Evolutionary conservation across 2,329 filamentous ascomycete species (phyloP).

Genomic region (Cladosporium sp.): DNA sequence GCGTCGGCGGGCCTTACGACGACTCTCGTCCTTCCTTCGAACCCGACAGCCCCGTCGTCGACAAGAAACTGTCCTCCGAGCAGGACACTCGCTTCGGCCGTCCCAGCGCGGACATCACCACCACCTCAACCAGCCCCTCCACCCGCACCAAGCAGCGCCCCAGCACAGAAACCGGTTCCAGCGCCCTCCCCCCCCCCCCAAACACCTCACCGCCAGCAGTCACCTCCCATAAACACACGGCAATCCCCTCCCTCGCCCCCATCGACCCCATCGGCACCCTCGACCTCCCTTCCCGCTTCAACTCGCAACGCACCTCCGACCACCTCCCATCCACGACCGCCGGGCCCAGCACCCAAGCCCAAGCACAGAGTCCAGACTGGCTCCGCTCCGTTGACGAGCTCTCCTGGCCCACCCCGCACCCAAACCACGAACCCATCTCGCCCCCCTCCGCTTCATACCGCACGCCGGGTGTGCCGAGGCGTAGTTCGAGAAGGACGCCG

Average conservation of each 20-base stretch:
- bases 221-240: constrained; percentile 15
- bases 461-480: constrained; percentile 22
- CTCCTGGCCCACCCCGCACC: constrained; percentile 17
- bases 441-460: background rate
- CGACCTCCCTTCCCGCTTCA: constrained; percentile 30
- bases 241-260: constrained; percentile 24
- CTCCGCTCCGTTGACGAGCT: constrained; percentile 26
- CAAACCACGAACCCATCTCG: background rate
- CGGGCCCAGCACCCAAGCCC: background rate
- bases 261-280: constrained; percentile 27
- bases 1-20: constrained; percentile 16
- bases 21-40: constrained; percentile 5
- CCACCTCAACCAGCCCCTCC: background rate
- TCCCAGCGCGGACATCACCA: background rate
- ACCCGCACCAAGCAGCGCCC: background rate
- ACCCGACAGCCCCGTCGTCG: constrained; percentile 14
- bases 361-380: constrained; percentile 22
- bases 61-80: background rate
- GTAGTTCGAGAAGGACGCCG: constrained; percentile 22
- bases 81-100: background rate
- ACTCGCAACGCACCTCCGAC: constrained; percentile 18
- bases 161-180: constrained; percentile 1
- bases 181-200: background rate
- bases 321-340: background rate
- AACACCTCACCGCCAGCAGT: background rate